Percentiles rank a stretch among this genome's conserved stretches.
These are phyloP conservation scores for Raphanus sativus DNA, from an alignment of 345 rosid genomes.

Conservation along the genomic window DNA sequence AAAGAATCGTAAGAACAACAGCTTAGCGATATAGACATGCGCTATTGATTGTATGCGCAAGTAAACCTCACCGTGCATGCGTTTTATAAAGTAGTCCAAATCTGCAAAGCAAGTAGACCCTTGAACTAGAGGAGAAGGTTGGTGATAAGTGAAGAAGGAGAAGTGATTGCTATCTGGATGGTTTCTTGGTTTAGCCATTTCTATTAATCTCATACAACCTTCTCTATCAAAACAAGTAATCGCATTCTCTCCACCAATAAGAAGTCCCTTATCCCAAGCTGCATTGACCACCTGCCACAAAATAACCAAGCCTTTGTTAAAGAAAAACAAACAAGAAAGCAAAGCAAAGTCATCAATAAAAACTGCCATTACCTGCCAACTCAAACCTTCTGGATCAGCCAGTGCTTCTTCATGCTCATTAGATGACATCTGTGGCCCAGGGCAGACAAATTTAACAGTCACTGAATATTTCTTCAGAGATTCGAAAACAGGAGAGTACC, in stretches of 20 bases:
- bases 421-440: slow-evolving; percentile 54
- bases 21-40: not conserved
- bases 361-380: slow-evolving; percentile 77
- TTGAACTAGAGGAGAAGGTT: slow-evolving; percentile 70
- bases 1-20: not conserved
- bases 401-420: slow-evolving; percentile 59
- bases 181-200: slow-evolving; percentile 82
- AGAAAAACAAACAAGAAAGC: not conserved
- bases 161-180: slow-evolving; percentile 76
- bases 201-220: slow-evolving; percentile 67
- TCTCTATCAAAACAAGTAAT: slow-evolving; percentile 74
- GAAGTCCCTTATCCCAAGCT: slow-evolving; percentile 81
- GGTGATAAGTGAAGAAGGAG: slow-evolving; percentile 73
- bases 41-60: not conserved
- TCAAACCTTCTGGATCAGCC: slow-evolving; percentile 82
- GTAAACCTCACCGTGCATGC: slow-evolving; percentile 73
- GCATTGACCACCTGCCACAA: slow-evolving; percentile 65
- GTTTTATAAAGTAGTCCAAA: slow-evolving; percentile 69
- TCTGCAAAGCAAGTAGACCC: slow-evolving; percentile 77
- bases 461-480: slow-evolving; percentile 69
- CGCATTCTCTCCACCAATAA: slow-evolving; percentile 67
- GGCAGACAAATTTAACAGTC: slow-evolving; percentile 66
- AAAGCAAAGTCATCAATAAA: not conserved
- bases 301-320: slow-evolving; percentile 18
- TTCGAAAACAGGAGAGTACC: slow-evolving; percentile 71